Base-by-base conservation (phyloP, 805 yeast genomes). In the Ascoidea rubescens region DNA sequence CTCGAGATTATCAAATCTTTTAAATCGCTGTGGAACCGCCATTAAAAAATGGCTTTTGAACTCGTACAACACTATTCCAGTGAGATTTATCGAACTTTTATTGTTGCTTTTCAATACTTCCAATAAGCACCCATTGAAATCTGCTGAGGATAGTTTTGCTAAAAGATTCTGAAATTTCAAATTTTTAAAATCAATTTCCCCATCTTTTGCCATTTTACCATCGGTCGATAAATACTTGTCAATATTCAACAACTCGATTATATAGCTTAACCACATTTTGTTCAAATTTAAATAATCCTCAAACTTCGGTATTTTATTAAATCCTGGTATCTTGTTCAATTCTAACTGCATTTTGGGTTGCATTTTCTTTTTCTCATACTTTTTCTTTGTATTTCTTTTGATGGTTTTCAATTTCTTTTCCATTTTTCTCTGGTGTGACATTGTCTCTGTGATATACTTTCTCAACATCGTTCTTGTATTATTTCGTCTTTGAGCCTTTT, bases 41-140 rank as follows among this genome's bases (percentile, higher is more conserved):
- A 55, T 8, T 43, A 55, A 50, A 47, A 50, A 54, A 28, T 44
- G 52, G 46, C 52, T 54, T 47, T 55, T 51, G 31, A 37, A 55
- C 46, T 55, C 58, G 43, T 55, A 52, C n/a, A 55, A 31, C 5
- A 55, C 50, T 5, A 55, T 31, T 10, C 58, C 58, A 6, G 46
- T 30, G 14, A 55, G 28, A 30, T 52, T 52, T 1, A 17, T 33
- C 14, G 54, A 21, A 2, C 31, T 31, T 5, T 32, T 32, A 31
- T 55, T 50, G 5, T 28, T 21, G 21, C 51, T 45, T 8, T 32
- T 42, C 5, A 48, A 50, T 10, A 55, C 50, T 10, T 55, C 31
- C 17, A 52, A 45, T 7, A 55, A 45, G 1, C 52, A 46, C 3
- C 58, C 58, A 31, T 54, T 45, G 44, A 16, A 55, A 17, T 55